Evolutionary conservation across 805 yeast species (phyloP).

Genomic region (Kluyveromyces lactis): DNA sequence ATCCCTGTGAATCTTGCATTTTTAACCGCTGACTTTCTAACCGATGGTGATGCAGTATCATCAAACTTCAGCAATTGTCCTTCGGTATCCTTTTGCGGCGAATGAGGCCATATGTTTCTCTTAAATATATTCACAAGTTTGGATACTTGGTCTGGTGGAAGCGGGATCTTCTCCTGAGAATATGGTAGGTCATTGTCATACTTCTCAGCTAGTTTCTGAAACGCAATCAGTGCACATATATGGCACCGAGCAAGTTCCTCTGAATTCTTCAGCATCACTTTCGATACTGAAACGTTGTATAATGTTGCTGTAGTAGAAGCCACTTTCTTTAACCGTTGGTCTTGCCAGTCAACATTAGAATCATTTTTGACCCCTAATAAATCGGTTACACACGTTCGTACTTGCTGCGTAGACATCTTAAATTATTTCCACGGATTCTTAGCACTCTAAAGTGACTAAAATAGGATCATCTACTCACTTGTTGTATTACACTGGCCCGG

Average conservation of each 20-base stretch:
- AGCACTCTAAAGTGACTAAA: too few species aligned
- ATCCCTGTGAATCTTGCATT: slow-evolving; percentile 20
- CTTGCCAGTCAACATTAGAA: slow-evolving; percentile 16
- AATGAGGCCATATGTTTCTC: slow-evolving; percentile 30
- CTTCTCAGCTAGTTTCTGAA: slow-evolving; percentile 37
- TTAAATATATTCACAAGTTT: slow-evolving; percentile 40
- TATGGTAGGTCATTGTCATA: slow-evolving; percentile 42
- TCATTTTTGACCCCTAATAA: slow-evolving; percentile 17
- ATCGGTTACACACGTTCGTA: slow-evolving; percentile 22
- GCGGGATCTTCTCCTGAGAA: slow-evolving; percentile 44
- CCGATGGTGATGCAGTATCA: slow-evolving; percentile 8
- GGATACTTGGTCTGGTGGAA: slow-evolving; percentile 38
- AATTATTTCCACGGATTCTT: too few species aligned
- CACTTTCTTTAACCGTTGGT: slow-evolving; percentile 22
- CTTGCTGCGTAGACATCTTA: slow-evolving; percentile 22
- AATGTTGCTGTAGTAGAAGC: slow-evolving; percentile 27
- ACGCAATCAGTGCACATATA: slow-evolving; percentile 56
- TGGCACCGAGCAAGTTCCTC: slow-evolving; percentile 63
- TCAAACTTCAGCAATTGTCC: slow-evolving; percentile 29
- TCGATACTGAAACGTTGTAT: slow-evolving; percentile 45
- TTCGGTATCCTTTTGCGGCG: slow-evolving; percentile 22
- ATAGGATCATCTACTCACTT: too few species aligned
- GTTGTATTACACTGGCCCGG: too few species aligned
- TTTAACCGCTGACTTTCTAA: slow-evolving; percentile 13
- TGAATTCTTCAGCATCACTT: slow-evolving; percentile 41